These are phyloP conservation scores for Oxytropis ochrocephala DNA, from an alignment of 306 rosid species.

Conservation along the genomic window DNA sequence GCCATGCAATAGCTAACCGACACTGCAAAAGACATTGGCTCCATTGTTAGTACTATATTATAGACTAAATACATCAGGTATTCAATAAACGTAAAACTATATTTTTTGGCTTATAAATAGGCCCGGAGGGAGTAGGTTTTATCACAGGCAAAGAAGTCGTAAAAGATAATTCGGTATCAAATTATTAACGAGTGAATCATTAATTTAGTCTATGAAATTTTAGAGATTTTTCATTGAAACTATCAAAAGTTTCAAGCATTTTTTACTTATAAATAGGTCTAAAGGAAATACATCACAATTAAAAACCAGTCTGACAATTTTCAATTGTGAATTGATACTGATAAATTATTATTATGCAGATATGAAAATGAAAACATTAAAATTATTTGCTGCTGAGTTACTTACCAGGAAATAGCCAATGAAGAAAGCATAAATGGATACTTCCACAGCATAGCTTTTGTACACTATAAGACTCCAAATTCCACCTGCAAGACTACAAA, in stretches of 20 bases:
- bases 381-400: not conserved
- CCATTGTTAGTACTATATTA: not conserved
- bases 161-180: not conserved
- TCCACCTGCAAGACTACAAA: constrained; percentile 59
- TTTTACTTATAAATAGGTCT: too few relatives aligned
- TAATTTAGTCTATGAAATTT: not conserved
- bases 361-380: not conserved
- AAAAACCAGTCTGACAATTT: not conserved
- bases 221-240: too few relatives aligned
- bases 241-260: too few relatives aligned
- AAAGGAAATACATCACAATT: not conserved
- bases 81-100: too few relatives aligned
- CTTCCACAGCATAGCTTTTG: constrained; percentile 50
- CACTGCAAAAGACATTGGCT: constrained; percentile 42
- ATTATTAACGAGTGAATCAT: not conserved
- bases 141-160: not conserved
- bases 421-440: constrained; percentile 54
- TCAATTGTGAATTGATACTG: not conserved
- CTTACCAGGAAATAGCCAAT: constrained; percentile 84
- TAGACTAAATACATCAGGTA: too few relatives aligned
- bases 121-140: not conserved
- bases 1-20: constrained; percentile 72
- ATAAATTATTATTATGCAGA: not conserved
- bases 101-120: too few relatives aligned
- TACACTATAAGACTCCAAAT: constrained; percentile 49